Base-by-base conservation (phyloP, 2,329 filamentous ascomycete genomes). In the Polytolypa hystricis region DNA sequence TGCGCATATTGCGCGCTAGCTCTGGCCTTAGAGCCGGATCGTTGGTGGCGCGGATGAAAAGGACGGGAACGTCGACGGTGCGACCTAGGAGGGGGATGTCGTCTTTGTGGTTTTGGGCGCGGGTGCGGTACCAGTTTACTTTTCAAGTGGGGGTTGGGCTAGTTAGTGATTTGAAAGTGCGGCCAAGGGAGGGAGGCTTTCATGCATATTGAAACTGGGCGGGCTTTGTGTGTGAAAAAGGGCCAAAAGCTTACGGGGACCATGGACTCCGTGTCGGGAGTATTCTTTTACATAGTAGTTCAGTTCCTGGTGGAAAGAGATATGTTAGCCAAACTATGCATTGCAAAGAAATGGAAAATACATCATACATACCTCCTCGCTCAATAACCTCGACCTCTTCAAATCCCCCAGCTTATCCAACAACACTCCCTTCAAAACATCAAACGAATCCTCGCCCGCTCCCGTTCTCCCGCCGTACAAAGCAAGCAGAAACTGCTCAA, bases 81-180 rank as follows among this genome's bases (percentile, higher is more conserved):
- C 43, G 45, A 27, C 50, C 53, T 3, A 58, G 45, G 37, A 64
- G 50, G 30, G 48, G 43, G 14, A 57, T 47, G 30, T 95, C 91
- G 44, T 95, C 84, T 27, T 84, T 72, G 54, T 69, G 82, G 59
- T 93, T 94, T 44, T 79, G 58, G 56, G 73, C 65, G 14, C 74
- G 67, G 2, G 74, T 81, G 29, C 86, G 77, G 63, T 98, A 98
- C 84, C 85, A 95, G 61, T 87, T 91, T 42, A 85, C 69, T 71
- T 33, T 33, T 33, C 16, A 15, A 10, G 28, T 12, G 16, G n/a
- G n/a, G n/a, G n/a, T n/a, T 10, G 17, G 5, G 18, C 38, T 25
- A 38, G 31, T n/a, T n/a, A 14, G 18, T 10, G 21, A 23, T 26
- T 25, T 2, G 9, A 21, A 12, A n/a, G 11, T 12, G 25, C 6